Conservation (phyloP, 2,329 filamentous ascomycete genomes). For the Hawksworthiomyces lignivorus region DNA sequence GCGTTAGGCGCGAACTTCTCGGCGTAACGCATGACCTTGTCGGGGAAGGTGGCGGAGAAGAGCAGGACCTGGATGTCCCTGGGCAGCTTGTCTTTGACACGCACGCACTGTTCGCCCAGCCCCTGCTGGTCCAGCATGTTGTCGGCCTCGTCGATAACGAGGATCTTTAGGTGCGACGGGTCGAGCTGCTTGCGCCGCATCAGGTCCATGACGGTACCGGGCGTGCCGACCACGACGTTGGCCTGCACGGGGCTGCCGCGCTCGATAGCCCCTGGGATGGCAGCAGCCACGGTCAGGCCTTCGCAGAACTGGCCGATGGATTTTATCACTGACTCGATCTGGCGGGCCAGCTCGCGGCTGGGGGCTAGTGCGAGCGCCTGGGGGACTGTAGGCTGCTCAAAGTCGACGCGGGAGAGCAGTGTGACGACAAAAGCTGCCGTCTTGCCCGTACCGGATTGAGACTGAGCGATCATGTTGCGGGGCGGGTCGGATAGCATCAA, state of each 20-base stretch:
- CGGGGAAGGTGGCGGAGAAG: conserved; percentile 91
- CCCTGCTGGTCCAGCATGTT: conserved; percentile 98
- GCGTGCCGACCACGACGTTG: conserved; percentile 84
- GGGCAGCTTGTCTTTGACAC: conserved; percentile 73
- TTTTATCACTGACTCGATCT: conserved; percentile 80
- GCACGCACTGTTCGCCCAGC: conserved; percentile 86
- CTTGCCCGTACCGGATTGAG: conserved; percentile 98
- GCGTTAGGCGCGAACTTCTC: conserved; percentile 75
- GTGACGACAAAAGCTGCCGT: conserved; percentile 95
- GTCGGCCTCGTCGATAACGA: conserved; percentile 94
- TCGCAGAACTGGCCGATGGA: conserved; percentile 79
- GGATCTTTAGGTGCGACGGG: conserved; percentile 61
- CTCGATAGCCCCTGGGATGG: conserved; percentile 69
- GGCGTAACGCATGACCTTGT: conserved; percentile 78
- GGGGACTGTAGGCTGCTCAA: conserved; percentile 57
- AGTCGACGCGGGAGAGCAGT: conserved; percentile 78
- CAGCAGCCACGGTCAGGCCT: conserved; percentile 67
- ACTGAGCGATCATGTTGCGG: conserved; percentile 92
- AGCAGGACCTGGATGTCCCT: conserved; percentile 76
- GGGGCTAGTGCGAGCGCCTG: conserved; percentile 88
- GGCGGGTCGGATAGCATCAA: conserved; percentile 83
- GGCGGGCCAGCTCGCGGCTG: conserved; percentile 86
- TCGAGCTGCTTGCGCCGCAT: conserved; percentile 72
- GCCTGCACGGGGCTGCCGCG: conserved; percentile 63
- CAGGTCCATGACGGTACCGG: conserved; percentile 84